Conservation (phyloP, 495 filamentous ascomycete species). For the Echria macrotheca region DNA sequence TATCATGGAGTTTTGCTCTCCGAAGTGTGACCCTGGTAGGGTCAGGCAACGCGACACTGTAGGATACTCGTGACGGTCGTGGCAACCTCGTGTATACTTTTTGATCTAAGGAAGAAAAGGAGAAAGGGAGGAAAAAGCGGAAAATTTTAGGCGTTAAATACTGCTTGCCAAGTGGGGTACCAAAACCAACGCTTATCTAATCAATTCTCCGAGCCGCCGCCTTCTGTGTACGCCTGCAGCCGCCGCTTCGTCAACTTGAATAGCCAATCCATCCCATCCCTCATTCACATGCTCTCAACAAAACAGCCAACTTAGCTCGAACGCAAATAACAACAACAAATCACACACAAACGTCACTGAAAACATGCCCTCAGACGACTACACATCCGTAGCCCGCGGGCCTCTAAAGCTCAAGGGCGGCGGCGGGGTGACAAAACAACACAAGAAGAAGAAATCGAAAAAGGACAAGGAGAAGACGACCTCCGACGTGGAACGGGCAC, state of each 20-base stretch:
- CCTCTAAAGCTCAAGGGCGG: slow-evolving; percentile 79
- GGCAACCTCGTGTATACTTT: slow-evolving; percentile 48
- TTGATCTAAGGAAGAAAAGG: slow-evolving; percentile 46
- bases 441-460: slow-evolving; percentile 46
- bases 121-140: slow-evolving; percentile 13
- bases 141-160: neutral
- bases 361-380: slow-evolving; percentile 61
- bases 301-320: too few relatives aligned
- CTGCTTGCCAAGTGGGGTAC: neutral
- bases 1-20: slow-evolving; percentile 47
- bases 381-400: slow-evolving; percentile 58
- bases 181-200: slow-evolving; percentile 7
- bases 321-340: too few relatives aligned
- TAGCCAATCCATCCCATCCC: neutral
- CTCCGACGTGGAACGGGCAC: slow-evolving; percentile 1
- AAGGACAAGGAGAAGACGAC: slow-evolving; percentile 22
- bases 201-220: neutral
- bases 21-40: slow-evolving; percentile 37
- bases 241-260: too few relatives aligned
- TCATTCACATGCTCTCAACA: slow-evolving; percentile 1
- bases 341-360: too few relatives aligned
- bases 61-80: slow-evolving; percentile 45
- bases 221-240: too few relatives aligned
- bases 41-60: slow-evolving; percentile 50
- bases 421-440: slow-evolving; percentile 55